A percentile compares a stretch with the other conserved stretches of the same genome.
Conservation (phyloP, 176 grass and related monocot genomes). For the Aegilops tauschii region DNA sequence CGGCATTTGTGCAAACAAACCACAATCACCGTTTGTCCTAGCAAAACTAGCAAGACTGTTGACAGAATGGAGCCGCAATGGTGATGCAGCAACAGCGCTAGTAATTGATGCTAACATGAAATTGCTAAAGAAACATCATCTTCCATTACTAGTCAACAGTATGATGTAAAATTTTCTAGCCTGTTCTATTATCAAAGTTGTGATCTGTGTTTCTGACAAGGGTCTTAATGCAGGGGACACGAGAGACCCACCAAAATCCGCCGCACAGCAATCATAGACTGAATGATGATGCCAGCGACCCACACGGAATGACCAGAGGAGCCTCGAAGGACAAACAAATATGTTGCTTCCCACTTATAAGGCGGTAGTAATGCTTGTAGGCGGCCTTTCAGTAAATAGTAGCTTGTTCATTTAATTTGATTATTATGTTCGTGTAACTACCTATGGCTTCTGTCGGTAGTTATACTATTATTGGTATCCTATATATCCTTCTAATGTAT, state of each 20-base stretch:
- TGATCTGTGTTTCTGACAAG: neutral
- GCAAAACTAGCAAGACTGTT: too few relatives aligned
- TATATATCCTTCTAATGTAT: neutral
- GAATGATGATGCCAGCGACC: neutral
- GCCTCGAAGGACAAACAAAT: conserved; percentile 34
- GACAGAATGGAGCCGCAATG: too few relatives aligned
- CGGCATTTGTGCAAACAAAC: too few relatives aligned
- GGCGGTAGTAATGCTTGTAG: conserved; percentile 7
- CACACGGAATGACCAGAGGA: neutral
- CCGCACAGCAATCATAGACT: neutral
- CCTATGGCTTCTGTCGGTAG: neutral
- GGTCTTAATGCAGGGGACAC: neutral
- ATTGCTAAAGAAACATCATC: too few relatives aligned
- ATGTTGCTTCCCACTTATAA: conserved; percentile 50
- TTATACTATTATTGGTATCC: neutral
- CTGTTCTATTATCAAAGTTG: neutral
- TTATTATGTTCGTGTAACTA: neutral
- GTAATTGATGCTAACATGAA: too few relatives aligned
- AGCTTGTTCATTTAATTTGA: conserved; percentile 25
- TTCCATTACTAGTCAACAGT: too few relatives aligned
- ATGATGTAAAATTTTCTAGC: neutral
- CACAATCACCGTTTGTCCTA: too few relatives aligned
- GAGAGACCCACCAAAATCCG: neutral
- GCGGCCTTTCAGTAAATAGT: conserved; percentile 30
- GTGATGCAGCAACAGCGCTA: too few relatives aligned